Evolutionary conservation across 805 yeast genomes (phyloP).

Genomic region (Kuraishia cidri): DNA sequence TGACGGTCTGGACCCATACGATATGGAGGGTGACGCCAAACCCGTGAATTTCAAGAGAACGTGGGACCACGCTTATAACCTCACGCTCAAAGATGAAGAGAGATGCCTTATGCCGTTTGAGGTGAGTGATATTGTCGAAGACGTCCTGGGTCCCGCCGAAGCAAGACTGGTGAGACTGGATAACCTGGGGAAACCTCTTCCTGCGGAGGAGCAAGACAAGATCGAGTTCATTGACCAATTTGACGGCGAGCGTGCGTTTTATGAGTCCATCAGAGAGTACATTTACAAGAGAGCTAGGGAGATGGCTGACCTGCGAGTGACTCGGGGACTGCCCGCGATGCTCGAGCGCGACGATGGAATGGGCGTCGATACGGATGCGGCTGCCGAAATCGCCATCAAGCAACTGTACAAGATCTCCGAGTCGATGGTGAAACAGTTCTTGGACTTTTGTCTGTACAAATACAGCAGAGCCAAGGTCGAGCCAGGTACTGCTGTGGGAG

Average conservation of each 20-base stretch:
- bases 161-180: slow-evolving; percentile 55
- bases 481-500: slow-evolving; percentile 99
- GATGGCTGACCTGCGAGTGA: slow-evolving; percentile 48
- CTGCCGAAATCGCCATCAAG: slow-evolving; percentile 37
- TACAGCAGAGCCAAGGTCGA: slow-evolving; percentile 89
- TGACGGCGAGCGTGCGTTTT: slow-evolving; percentile 85
- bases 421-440: slow-evolving; percentile 50
- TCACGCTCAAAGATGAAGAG: slow-evolving; percentile 53
- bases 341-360: slow-evolving; percentile 33
- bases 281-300: slow-evolving; percentile 44
- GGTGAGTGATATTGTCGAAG: slow-evolving; percentile 44
- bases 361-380: slow-evolving; percentile 15
- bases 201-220: slow-evolving; percentile 32
- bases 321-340: slow-evolving; percentile 38
- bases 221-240: slow-evolving; percentile 70
- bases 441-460: slow-evolving; percentile 70
- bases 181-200: slow-evolving; percentile 52
- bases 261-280: slow-evolving; percentile 64
- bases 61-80: slow-evolving; percentile 85
- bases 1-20: slow-evolving; percentile 95
- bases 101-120: slow-evolving; percentile 62
- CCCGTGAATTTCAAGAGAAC: slow-evolving; percentile 92
- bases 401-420: slow-evolving; percentile 64
- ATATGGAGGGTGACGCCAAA: slow-evolving; percentile 98
- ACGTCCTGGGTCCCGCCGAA: slow-evolving; percentile 54